A percentile compares a stretch with the other conserved stretches of the same genome.
These are phyloP conservation scores for Aspergillus glaucus DNA, from an alignment of 2,329 filamentous ascomycete species.

Conservation along the genomic window DNA sequence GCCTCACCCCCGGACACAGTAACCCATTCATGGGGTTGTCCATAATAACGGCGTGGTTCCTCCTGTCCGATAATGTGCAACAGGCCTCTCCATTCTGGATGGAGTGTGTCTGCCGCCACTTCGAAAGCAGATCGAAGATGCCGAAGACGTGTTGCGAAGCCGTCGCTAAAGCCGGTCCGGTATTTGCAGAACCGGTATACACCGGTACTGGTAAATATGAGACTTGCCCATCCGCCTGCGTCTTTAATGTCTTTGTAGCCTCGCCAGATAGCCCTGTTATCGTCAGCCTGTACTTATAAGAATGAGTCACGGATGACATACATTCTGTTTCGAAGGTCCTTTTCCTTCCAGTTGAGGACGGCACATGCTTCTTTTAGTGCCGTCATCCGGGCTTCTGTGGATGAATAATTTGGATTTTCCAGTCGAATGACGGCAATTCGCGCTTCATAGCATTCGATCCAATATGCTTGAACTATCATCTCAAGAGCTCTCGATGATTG, in stretches of 20 bases:
- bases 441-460: slow-evolving; percentile 51
- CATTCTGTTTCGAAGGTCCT: slow-evolving; percentile 48
- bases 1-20: slow-evolving; percentile 4
- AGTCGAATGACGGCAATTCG: slow-evolving; percentile 40
- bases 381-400: slow-evolving; percentile 46
- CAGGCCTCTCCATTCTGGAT: slow-evolving; percentile 49
- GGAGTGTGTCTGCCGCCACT: slow-evolving; percentile 48
- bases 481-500: slow-evolving; percentile 52
- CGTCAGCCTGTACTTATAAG: not conserved
- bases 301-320: slow-evolving; percentile 2
- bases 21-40: slow-evolving; percentile 23
- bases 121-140: slow-evolving; percentile 45
- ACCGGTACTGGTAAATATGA: slow-evolving; percentile 53
- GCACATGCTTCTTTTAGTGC: slow-evolving; percentile 50
- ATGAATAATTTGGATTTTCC: slow-evolving; percentile 36
- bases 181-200: slow-evolving; percentile 58
- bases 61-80: slow-evolving; percentile 19
- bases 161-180: slow-evolving; percentile 47
- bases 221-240: slow-evolving; percentile 49
- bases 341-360: slow-evolving; percentile 52
- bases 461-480: slow-evolving; percentile 53
- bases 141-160: slow-evolving; percentile 44
- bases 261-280: slow-evolving; percentile 45
- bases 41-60: slow-evolving; percentile 10
- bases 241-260: slow-evolving; percentile 56